phyloP scores from a whole-genome alignment of 2,329 filamentous ascomycete species.

The Fusarium napiforme region DNA sequence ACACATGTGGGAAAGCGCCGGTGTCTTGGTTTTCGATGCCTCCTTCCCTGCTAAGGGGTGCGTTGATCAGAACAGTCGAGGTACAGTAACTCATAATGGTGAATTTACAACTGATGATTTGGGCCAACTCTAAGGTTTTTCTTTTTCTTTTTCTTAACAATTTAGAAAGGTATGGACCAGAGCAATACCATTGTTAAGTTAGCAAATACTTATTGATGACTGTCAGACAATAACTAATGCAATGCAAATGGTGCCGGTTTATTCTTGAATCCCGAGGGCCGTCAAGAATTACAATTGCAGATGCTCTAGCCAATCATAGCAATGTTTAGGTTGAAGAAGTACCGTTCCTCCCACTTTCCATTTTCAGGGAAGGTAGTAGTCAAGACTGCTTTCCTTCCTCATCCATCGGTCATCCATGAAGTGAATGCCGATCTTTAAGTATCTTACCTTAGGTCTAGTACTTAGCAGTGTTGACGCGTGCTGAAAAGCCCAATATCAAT shows the following conservation, averaged over 20 bases:
- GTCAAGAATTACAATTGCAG: constrained; percentile 3
- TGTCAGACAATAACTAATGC: not conserved
- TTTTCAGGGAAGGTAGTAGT: constrained; percentile 16
- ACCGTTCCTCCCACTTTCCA: constrained; percentile 9
- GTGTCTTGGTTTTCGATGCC: constrained; percentile 28
- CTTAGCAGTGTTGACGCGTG: constrained; percentile 3
- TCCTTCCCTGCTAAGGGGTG: constrained; percentile 12
- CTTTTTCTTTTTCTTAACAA: not conserved
- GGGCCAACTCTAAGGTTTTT: not conserved
- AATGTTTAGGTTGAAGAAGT: not conserved
- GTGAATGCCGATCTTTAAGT: not conserved
- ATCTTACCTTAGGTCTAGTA: not conserved
- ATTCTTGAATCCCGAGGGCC: not conserved
- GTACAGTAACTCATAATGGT: not conserved
- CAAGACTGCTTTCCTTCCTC: constrained; percentile 11
- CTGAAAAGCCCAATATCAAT: not conserved
- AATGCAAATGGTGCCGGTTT: not conserved
- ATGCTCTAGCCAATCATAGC: constrained; percentile 21
- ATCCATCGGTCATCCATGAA: not conserved
- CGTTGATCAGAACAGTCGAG: not conserved
- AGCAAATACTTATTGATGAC: not conserved
- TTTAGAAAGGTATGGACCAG: not conserved
- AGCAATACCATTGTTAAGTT: not conserved
- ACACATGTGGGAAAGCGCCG: constrained; percentile 29
- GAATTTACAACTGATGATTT: not conserved